A percentile compares a stretch with the other conserved stretches of the same genome.
Evolutionary conservation across 371 early-diverging fungal genomes (phyloP).

Genomic region (Mortierella sp.): DNA sequence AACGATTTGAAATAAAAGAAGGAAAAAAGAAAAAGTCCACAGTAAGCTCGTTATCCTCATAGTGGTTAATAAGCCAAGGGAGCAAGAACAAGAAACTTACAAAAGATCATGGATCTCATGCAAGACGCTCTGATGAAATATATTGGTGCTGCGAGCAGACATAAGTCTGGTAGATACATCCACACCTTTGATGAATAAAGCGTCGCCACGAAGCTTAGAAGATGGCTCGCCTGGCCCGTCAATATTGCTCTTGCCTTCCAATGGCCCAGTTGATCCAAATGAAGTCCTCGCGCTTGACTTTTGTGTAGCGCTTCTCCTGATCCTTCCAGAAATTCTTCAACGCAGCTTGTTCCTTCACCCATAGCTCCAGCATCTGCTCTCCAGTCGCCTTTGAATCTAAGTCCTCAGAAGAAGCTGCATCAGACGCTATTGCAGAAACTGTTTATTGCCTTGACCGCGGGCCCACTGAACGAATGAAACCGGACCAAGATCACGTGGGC

Average conservation of each 20-base stretch:
- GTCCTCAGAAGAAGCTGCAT: too few species aligned
- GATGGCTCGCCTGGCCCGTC: conserved; percentile 29
- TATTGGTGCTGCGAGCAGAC: conserved; percentile 19
- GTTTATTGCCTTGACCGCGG: too few species aligned
- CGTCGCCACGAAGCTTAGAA: conserved; percentile 17
- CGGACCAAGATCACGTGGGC: too few species aligned
- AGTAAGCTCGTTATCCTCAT: conserved; percentile 12
- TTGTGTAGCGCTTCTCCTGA: too few species aligned
- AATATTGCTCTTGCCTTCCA: conserved; percentile 24
- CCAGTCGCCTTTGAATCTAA: too few species aligned
- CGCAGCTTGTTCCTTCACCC: too few species aligned
- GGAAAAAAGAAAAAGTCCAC: conserved; percentile 5
- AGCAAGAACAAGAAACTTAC: conserved; percentile 20
- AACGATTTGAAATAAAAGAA: too few species aligned
- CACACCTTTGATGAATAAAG: conserved; percentile 15
- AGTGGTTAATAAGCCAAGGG: conserved; percentile 13
- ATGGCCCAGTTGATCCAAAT: conserved; percentile 13
- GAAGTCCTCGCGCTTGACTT: conserved; percentile 25
- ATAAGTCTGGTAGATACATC: conserved; percentile 18
- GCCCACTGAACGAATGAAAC: too few species aligned
- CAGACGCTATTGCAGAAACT: too few species aligned
- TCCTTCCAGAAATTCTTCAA: too few species aligned
- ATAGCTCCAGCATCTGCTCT: too few species aligned
- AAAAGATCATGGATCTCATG: conserved; percentile 25
- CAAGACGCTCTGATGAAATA: conserved; percentile 28